phyloP scores from a whole-genome alignment of 345 rosid species.

The Sisymbrium irio region DNA sequence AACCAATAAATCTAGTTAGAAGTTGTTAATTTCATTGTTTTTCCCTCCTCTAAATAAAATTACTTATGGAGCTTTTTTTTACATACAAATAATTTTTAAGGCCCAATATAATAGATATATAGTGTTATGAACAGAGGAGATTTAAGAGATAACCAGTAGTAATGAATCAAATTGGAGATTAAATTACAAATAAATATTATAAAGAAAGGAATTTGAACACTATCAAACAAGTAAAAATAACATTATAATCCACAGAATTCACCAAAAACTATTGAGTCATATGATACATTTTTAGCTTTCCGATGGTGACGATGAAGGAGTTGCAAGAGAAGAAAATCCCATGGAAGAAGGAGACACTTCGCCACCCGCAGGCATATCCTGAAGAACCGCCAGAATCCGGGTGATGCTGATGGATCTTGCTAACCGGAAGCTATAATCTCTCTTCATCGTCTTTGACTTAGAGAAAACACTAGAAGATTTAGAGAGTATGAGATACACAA shows the following conservation, averaged over 20 bases:
- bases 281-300: neutral
- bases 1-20: neutral
- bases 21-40: no score
- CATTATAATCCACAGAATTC: neutral
- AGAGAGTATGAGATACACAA: slow-evolving; percentile 62
- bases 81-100: neutral
- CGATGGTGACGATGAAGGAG: slow-evolving; percentile 1
- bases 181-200: neutral
- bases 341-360: slow-evolving; percentile 42
- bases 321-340: neutral
- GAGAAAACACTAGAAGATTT: slow-evolving; percentile 64
- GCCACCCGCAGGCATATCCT: slow-evolving; percentile 42
- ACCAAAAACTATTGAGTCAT: neutral
- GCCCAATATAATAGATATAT: neutral
- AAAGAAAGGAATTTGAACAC: neutral
- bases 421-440: slow-evolving; percentile 44
- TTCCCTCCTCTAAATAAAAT: no score
- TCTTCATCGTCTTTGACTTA: slow-evolving; percentile 15
- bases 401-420: slow-evolving; percentile 54
- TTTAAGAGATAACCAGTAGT: neutral
- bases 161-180: neutral
- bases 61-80: no score
- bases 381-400: slow-evolving; percentile 41
- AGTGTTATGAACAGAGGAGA: neutral
- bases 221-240: neutral